These are phyloP conservation scores for Ceratobasidium sp. DNA, from an alignment of 1,284 basidiomycete species.

Conservation along the genomic window DNA sequence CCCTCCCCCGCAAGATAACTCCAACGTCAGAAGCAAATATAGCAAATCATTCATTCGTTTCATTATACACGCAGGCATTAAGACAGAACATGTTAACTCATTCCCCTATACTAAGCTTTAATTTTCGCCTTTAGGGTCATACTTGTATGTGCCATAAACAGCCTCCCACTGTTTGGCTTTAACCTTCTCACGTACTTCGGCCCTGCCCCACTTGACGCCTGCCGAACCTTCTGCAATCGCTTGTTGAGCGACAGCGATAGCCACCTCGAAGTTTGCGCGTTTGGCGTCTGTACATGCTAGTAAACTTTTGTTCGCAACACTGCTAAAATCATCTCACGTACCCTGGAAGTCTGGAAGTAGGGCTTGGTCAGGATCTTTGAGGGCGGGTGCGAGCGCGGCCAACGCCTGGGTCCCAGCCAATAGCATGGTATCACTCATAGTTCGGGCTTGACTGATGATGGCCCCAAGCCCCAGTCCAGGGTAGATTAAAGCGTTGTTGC, in stretches of 20 bases:
- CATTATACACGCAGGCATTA: not conserved
- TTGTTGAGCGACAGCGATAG: constrained; percentile 78
- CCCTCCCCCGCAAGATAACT: too few species aligned
- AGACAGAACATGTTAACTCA: too few species aligned
- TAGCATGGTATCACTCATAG: constrained; percentile 79
- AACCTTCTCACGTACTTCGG: constrained; percentile 64
- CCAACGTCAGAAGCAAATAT: too few species aligned
- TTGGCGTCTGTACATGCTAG: constrained; percentile 73
- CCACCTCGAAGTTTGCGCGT: constrained; percentile 77
- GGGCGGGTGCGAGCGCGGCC: constrained; percentile 78
- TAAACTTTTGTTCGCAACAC: not conserved
- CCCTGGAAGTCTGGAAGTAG: constrained; percentile 58
- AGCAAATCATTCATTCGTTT: too few species aligned
- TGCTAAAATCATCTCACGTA: not conserved
- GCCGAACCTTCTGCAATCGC: constrained; percentile 78
- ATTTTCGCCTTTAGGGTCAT: constrained; percentile 65
- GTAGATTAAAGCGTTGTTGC: constrained; percentile 83
- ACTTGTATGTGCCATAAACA: constrained; percentile 70
- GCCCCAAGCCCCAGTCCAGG: constrained; percentile 80
- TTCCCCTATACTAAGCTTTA: not conserved
- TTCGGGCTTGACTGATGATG: constrained; percentile 69
- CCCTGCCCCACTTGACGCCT: constrained; percentile 62
- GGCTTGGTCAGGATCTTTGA: constrained; percentile 68
- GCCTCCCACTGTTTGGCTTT: constrained; percentile 68
- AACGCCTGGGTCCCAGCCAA: constrained; percentile 76